Percentiles rank a stretch among this genome's conserved stretches.
These are phyloP conservation scores for Arthrobotrys megalospora DNA, from an alignment of 2,329 filamentous ascomycete species.

Conservation along the genomic window DNA sequence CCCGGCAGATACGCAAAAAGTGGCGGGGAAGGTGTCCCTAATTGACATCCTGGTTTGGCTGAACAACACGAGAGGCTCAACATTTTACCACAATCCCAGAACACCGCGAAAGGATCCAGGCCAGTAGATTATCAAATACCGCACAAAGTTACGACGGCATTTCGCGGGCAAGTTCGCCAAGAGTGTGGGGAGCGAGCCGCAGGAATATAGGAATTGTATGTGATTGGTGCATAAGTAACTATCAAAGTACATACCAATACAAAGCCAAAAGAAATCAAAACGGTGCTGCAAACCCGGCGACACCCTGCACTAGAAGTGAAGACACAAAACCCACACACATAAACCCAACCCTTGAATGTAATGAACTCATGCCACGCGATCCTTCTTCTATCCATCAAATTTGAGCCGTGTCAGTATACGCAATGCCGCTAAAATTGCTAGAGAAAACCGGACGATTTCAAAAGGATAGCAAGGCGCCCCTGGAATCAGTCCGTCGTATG, in stretches of 20 bases:
- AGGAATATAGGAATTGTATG: constrained; percentile 35
- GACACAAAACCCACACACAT: constrained; percentile 37
- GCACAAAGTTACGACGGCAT: constrained; percentile 34
- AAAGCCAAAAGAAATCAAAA: constrained; percentile 31
- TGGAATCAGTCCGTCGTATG: constrained; percentile 28
- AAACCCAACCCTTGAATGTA: constrained; percentile 53
- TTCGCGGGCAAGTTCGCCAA: constrained; percentile 30
- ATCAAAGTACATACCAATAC: constrained; percentile 51
- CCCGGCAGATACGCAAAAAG: constrained; percentile 55
- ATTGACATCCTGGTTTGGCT: constrained; percentile 47
- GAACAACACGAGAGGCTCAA: constrained; percentile 55
- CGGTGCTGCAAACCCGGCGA: constrained; percentile 25
- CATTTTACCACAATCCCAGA: constrained; percentile 57
- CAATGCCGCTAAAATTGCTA: constrained; percentile 55
- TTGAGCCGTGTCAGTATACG: constrained; percentile 49
- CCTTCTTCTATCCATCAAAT: constrained; percentile 46
- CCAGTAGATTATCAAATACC: constrained; percentile 51
- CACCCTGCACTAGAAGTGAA: constrained; percentile 20
- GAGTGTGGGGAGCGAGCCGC: constrained; percentile 28
- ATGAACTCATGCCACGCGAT: constrained; percentile 42
- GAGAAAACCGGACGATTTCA: constrained; percentile 46
- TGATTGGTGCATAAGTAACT: constrained; percentile 39
- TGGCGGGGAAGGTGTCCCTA: constrained; percentile 30
- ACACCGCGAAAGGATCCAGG: constrained; percentile 46
- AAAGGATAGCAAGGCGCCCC: constrained; percentile 31